These are phyloP conservation scores for Rhynchospora breviuscula DNA, from an alignment of 176 grass and related monocot genomes.

Conservation along the genomic window DNA sequence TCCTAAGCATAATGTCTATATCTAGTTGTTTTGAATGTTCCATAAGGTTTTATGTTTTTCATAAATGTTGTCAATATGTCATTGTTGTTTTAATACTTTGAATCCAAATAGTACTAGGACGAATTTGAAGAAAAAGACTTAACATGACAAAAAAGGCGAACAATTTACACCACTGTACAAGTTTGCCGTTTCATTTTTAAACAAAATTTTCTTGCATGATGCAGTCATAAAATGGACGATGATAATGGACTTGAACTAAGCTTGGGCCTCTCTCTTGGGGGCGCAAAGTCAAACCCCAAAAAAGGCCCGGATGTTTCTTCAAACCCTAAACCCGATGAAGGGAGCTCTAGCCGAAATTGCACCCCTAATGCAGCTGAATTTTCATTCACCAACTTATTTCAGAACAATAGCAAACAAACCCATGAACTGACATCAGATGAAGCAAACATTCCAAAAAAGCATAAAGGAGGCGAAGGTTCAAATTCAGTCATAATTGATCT, in stretches of 20 bases:
- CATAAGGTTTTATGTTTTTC: not conserved
- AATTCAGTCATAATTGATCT: slow-evolving; percentile 53
- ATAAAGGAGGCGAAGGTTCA: slow-evolving; percentile 32
- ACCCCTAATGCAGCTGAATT: slow-evolving; percentile 41
- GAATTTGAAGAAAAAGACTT: not conserved
- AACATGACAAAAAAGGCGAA: not conserved
- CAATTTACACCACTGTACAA: not conserved
- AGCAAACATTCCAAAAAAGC: slow-evolving; percentile 55
- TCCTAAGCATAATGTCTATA: not conserved
- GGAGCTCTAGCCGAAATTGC: slow-evolving; percentile 52
- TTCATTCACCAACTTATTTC: slow-evolving; percentile 54
- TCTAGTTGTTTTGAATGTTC: not conserved
- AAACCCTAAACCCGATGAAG: slow-evolving; percentile 61
- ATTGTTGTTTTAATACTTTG: not conserved
- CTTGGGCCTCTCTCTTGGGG: slow-evolving; percentile 81
- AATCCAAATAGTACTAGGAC: not conserved
- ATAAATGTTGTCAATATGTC: not conserved
- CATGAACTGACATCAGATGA: slow-evolving; percentile 52
- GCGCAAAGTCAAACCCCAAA: slow-evolving; percentile 51
- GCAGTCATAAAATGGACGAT: slow-evolving; percentile 53
- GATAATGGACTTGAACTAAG: slow-evolving; percentile 88
- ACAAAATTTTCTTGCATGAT: not conserved
- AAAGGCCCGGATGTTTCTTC: slow-evolving; percentile 34
- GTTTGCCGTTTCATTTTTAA: not conserved
- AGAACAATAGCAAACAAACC: slow-evolving; percentile 53